A percentile compares a stretch with the other conserved stretches of the same genome.
Evolutionary conservation across 2,329 filamentous ascomycete species (phyloP).

Genomic region (Fusarium staphyleae): DNA sequence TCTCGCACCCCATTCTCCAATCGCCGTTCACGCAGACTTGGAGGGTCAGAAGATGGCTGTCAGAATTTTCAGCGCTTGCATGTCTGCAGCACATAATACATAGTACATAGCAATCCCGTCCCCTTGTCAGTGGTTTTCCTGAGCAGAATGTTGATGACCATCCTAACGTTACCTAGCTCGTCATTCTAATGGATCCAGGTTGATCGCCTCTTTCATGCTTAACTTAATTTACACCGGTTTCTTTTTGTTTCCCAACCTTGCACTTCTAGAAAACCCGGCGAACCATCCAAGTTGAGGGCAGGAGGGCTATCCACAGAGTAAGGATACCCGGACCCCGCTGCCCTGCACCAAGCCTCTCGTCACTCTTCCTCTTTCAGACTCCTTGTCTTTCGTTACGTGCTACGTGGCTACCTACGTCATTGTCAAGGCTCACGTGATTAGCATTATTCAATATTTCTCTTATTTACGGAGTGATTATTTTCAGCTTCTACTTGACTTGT

Average conservation of each 20-base stretch:
- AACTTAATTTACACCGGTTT: constrained; percentile 29
- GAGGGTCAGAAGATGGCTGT: constrained; percentile 9
- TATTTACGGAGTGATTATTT: too few relatives aligned
- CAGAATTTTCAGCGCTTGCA: constrained; percentile 29
- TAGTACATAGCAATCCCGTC: constrained; percentile 1
- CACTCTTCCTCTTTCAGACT: constrained; percentile 1
- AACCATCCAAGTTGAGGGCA: constrained; percentile 24
- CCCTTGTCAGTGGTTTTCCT: constrained; percentile 1
- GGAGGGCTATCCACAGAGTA: constrained; percentile 9
- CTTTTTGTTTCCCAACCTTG: constrained; percentile 25
- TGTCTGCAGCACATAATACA: too few relatives aligned
- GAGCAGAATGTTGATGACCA: background rate
- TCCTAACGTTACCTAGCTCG: background rate
- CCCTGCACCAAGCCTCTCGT: constrained; percentile 15
- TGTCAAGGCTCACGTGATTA: too few relatives aligned
- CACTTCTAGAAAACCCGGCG: constrained; percentile 34
- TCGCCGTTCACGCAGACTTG: constrained; percentile 5
- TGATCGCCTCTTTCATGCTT: constrained; percentile 35
- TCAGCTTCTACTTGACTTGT: background rate
- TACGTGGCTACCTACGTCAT: background rate
- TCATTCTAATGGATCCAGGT: constrained; percentile 12
- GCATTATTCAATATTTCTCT: too few relatives aligned
- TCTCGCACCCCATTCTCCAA: constrained; percentile 21
- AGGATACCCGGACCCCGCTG: constrained; percentile 13
- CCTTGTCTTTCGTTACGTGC: too few relatives aligned